Evolutionary conservation across 176 grass and related monocot species (phyloP).

Genomic region (Hyparrhenia diplandra): DNA sequence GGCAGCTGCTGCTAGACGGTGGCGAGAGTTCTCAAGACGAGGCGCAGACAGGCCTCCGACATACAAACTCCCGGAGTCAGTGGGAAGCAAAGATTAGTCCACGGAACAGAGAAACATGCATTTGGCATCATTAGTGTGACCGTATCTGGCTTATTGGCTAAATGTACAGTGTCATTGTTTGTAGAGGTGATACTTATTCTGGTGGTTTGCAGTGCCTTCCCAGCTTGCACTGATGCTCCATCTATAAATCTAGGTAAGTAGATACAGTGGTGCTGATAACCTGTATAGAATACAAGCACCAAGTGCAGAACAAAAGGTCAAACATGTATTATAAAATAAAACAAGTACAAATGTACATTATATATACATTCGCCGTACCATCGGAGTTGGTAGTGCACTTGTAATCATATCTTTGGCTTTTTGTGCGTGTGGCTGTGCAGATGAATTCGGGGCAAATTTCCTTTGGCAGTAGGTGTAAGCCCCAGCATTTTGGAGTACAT

Average conservation of each 20-base stretch:
- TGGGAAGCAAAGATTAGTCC: slow-evolving; percentile 52
- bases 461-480: slow-evolving; percentile 27
- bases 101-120: not conserved
- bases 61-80: slow-evolving; percentile 74
- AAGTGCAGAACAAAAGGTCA: slow-evolving; percentile 2
- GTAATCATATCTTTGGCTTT: not conserved
- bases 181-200: too few relatives aligned
- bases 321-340: not conserved
- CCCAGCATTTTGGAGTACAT: not conserved
- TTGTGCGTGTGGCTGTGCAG: slow-evolving; percentile 15
- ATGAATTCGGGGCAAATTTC: slow-evolving; percentile 56
- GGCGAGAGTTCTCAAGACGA: slow-evolving; percentile 87
- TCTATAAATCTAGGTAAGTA: slow-evolving; percentile 1
- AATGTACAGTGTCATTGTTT: slow-evolving; percentile 18
- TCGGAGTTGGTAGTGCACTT: not conserved
- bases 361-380: not conserved
- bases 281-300: not conserved
- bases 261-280: not conserved
- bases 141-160: not conserved
- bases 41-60: slow-evolving; percentile 41
- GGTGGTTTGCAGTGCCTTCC: not conserved
- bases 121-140: not conserved
- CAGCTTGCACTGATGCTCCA: not conserved
- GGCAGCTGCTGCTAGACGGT: slow-evolving; percentile 64
- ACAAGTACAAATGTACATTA: not conserved